A percentile compares a stretch with the other conserved stretches of the same genome.
phyloP scores from a whole-genome alignment of 306 rosid genomes.

The Gleditsia sinensis region DNA sequence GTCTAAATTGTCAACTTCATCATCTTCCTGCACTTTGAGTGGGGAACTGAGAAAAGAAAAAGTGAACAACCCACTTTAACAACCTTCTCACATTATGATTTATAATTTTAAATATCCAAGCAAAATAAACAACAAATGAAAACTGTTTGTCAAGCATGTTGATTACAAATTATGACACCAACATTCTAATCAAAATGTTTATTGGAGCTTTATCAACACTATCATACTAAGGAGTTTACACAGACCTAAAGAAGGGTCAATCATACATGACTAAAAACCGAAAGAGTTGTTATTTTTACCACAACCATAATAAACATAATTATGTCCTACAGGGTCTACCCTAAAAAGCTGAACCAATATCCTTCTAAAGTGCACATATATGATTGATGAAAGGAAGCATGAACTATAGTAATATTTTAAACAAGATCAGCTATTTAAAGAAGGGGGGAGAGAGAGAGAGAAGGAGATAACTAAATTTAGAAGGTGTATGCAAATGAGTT shows the following conservation, averaged over 20 bases:
- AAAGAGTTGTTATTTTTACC: not conserved
- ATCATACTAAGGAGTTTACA: not conserved
- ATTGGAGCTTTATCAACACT: constrained; percentile 1
- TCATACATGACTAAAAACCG: not conserved
- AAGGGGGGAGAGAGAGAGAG: not conserved
- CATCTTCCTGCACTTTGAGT: constrained; percentile 82
- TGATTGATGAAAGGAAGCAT: not conserved
- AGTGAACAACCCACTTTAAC: not conserved
- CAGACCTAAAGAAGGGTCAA: not conserved
- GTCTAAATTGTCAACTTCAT: constrained; percentile 90
- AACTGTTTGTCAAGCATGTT: not conserved
- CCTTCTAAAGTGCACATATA: constrained; percentile 5
- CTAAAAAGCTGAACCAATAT: not conserved
- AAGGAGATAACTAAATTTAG: not conserved
- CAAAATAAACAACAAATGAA: not conserved
- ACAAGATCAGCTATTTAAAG: not conserved
- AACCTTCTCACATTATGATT: constrained; percentile 10
- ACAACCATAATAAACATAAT: not conserved
- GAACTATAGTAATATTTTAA: not conserved
- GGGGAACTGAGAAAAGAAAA: constrained; percentile 65
- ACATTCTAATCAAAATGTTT: not conserved
- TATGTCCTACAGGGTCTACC: not conserved
- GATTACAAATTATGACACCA: constrained; percentile 7
- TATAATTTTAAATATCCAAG: not conserved
- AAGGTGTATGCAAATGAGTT: constrained; percentile 7